Conservation (phyloP, 1,284 basidiomycete species). For the Anthracocystis walkeri region DNA sequence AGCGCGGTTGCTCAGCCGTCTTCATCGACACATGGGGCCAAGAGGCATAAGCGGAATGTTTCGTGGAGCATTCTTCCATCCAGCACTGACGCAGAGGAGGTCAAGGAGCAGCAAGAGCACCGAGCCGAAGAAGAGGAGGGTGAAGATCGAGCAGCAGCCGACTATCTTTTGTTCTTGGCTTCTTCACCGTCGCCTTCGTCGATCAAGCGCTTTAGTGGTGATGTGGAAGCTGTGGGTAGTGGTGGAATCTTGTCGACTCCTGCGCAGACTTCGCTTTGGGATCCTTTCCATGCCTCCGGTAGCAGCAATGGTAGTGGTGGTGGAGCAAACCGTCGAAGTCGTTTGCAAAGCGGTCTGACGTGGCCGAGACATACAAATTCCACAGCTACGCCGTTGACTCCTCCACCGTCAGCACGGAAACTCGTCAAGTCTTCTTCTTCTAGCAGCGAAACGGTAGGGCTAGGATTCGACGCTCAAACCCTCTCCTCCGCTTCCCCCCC, state of each 20-base stretch:
- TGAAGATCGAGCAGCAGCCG: constrained; percentile 36
- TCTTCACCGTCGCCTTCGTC: constrained; percentile 38
- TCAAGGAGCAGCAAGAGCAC: neutral
- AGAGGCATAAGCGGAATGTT: constrained; percentile 37
- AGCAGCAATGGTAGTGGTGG: constrained; percentile 5
- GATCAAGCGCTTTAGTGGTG: constrained; percentile 24
- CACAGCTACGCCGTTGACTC: constrained; percentile 16
- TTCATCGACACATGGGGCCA: neutral
- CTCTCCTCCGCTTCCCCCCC: constrained; percentile 8
- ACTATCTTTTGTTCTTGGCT: constrained; percentile 43
- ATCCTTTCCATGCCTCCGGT: constrained; percentile 24
- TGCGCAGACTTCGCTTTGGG: constrained; percentile 42
- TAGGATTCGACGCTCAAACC: constrained; percentile 18
- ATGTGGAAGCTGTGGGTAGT: constrained; percentile 3
- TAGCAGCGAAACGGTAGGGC: constrained; percentile 4
- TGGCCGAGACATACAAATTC: constrained; percentile 9
- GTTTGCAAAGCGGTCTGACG: constrained; percentile 4
- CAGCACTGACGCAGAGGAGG: neutral
- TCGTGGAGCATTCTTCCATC: constrained; percentile 24
- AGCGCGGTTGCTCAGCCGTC: constrained; percentile 17
- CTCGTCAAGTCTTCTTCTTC: neutral
- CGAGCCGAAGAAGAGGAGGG: constrained; percentile 6
- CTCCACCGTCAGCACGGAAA: constrained; percentile 23
- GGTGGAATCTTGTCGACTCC: constrained; percentile 35
- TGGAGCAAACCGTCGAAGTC: constrained; percentile 13